Evolutionary conservation across 306 rosid species (phyloP), one percentile per base, ranked within the genome.

Genomic region (Malus asiatica): DNA sequence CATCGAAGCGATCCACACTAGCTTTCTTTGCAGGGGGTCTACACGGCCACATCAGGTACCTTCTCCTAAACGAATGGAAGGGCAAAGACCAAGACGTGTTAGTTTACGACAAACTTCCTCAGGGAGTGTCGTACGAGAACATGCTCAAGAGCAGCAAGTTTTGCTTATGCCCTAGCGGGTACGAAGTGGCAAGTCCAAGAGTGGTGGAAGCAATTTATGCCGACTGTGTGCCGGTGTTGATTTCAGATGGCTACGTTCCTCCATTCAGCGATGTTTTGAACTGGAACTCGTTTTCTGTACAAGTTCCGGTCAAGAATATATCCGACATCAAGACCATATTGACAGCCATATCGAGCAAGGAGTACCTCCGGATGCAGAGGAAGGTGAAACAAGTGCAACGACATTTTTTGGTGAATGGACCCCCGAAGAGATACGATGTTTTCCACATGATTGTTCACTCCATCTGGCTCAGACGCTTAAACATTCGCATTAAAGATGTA

Each of bases 391-490:
- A 70, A 59, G 91, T 87, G 42, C 88, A 86, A 58, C 81, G 86
- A 35, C 91, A 89, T 79, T 87, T 89, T 86, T 80, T 89, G 77
- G 82, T 88, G 59, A 82, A 89, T 77, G 87, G 68, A 3, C 79
- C 90, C 10, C 89, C 91, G 9, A 77, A 82, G 75, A 86, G 88
- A 66, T 87, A 79, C 59, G 91, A 87, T 64, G 60, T 85, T 48
- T 89, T 87, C 32, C 89, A 87, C 20, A 85, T 89, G 93, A 83
- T 69, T 69, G 23, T 85, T 15, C 89, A 89, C 81, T 89, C 93
- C 44, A 73, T 87, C 78, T 87, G 91, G 89, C 93, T 85, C 19
- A 82, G 89, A 48, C 87, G 93, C 60, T 69, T 87, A 79, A 89
- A 84, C 57, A 69, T 84, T 71, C 84, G 23, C 20, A 82, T 85